Evolutionary conservation across 306 rosid genomes (phyloP).

Genomic region (Hylodesmum podocarpum): DNA sequence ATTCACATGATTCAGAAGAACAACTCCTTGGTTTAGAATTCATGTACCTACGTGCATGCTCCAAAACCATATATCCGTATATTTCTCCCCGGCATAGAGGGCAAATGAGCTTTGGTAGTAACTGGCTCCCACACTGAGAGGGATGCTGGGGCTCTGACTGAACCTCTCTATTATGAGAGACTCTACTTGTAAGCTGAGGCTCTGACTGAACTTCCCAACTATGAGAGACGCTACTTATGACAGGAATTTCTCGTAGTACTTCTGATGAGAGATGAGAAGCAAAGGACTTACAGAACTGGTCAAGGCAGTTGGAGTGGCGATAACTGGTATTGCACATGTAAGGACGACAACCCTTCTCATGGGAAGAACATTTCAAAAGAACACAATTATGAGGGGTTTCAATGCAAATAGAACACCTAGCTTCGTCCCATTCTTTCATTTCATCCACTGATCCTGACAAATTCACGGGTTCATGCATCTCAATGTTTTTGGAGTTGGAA

Average conservation of each 20-base stretch:
- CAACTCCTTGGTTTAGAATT: slow-evolving; percentile 67
- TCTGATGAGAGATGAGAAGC: slow-evolving; percentile 47
- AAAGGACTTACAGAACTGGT: slow-evolving; percentile 75
- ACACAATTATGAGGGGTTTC: slow-evolving; percentile 80
- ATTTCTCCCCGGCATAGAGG: slow-evolving; percentile 88
- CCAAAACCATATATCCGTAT: slow-evolving; percentile 62
- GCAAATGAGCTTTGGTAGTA: slow-evolving; percentile 50
- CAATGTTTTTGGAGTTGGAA: slow-evolving; percentile 37
- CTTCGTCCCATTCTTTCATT: slow-evolving; percentile 74
- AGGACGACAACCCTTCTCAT: slow-evolving; percentile 72
- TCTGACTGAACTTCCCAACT: slow-evolving; percentile 40
- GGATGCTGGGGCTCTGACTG: slow-evolving; percentile 39
- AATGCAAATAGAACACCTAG: slow-evolving; percentile 80
- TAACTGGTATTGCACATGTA: slow-evolving; percentile 85
- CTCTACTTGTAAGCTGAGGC: slow-evolving; percentile 41
- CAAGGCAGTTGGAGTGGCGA: slow-evolving; percentile 86
- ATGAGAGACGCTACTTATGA: slow-evolving; percentile 40
- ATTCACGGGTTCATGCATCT: slow-evolving; percentile 35
- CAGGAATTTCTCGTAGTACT: slow-evolving; percentile 58
- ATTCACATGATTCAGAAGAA: slow-evolving; percentile 69
- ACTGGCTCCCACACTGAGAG: slow-evolving; percentile 37
- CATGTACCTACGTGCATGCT: slow-evolving; percentile 67
- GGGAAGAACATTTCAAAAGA: slow-evolving; percentile 72
- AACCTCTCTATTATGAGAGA: slow-evolving; percentile 39
- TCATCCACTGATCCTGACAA: slow-evolving; percentile 39